A percentile compares a stretch with the other conserved stretches of the same genome.
phyloP scores from a whole-genome alignment of 768 basidiomycete genomes.

The Tylopilus rubrobrunneus region DNA sequence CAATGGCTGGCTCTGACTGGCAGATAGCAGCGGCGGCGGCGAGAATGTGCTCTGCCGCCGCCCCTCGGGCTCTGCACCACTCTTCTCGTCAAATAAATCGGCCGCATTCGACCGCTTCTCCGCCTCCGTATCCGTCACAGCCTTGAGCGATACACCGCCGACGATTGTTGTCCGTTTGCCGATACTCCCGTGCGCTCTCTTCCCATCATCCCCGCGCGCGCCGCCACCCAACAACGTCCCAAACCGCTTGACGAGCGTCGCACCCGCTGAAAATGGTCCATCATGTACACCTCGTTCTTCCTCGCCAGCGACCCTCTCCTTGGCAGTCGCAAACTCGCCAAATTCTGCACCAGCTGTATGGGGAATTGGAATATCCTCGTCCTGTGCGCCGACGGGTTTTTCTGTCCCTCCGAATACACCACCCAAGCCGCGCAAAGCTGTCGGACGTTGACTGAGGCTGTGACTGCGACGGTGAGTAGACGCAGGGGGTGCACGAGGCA shows the following conservation, averaged over 20 bases:
- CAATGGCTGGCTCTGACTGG: slow-evolving; percentile 50
- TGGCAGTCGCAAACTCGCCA: slow-evolving; percentile 46
- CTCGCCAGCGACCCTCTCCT: slow-evolving; percentile 25
- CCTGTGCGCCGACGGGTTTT: slow-evolving; percentile 42
- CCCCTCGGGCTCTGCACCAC: slow-evolving; percentile 19
- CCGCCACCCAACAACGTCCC: slow-evolving; percentile 56
- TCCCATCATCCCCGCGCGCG: slow-evolving; percentile 42
- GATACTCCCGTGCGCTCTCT: slow-evolving; percentile 34
- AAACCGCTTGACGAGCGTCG: slow-evolving; percentile 75
- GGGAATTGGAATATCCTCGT: slow-evolving; percentile 39
- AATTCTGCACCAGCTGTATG: slow-evolving; percentile 67
- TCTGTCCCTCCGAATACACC: slow-evolving; percentile 51
- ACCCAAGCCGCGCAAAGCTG: slow-evolving; percentile 49
- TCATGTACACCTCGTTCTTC: slow-evolving; percentile 25
- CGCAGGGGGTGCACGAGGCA: slow-evolving; percentile 70
- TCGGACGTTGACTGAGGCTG: slow-evolving; percentile 75
- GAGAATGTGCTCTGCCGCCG: slow-evolving; percentile 22
- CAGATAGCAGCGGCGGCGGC: slow-evolving; percentile 32
- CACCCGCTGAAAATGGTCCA: slow-evolving; percentile 50
- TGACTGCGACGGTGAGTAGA: slow-evolving; percentile 81
- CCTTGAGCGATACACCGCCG: slow-evolving; percentile 36
- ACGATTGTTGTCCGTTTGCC: slow-evolving; percentile 52
- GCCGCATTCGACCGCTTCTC: slow-evolving; percentile 27
- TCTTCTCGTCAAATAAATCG: slow-evolving; percentile 21
- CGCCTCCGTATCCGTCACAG: slow-evolving; percentile 34